Conservation (phyloP, 2,329 filamentous ascomycete species). For the Dichotomopilus funicola region DNA sequence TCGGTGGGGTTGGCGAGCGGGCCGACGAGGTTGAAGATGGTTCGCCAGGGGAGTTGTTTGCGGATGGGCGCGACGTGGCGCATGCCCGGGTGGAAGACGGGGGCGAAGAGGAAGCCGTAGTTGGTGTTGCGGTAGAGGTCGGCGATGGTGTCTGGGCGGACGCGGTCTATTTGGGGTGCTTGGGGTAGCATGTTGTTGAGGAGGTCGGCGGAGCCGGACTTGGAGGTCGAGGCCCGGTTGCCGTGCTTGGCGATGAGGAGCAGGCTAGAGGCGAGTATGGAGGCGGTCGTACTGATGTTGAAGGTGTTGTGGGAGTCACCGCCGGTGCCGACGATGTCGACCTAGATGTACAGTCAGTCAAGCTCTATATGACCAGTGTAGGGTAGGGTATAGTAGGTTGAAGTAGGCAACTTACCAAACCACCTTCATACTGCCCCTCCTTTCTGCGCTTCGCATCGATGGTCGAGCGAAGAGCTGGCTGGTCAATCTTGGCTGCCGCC, state of each 20-base stretch:
- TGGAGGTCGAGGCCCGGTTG: conserved; percentile 90
- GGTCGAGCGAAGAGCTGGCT: conserved; percentile 51
- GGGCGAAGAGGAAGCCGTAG: conserved; percentile 93
- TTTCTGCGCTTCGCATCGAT: conserved; percentile 54
- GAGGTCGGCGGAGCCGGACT: conserved; percentile 91
- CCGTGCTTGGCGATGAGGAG: conserved; percentile 91
- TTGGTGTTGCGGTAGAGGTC: conserved; percentile 73
- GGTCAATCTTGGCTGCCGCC: conserved; percentile 68
- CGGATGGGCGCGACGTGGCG: conserved; percentile 79
- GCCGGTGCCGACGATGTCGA: conserved; percentile 95
- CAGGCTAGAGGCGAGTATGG: conserved; percentile 79
- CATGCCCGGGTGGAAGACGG: conserved; percentile 95
- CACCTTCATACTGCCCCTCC: conserved; percentile 72
- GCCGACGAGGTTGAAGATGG: conserved; percentile 94
- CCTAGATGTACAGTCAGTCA: conserved; percentile 34
- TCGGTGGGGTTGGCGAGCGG: conserved; percentile 89
- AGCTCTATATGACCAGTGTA: conserved; percentile 2
- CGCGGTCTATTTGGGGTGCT: conserved; percentile 65
- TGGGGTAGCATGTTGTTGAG: conserved; percentile 67
- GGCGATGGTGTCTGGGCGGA: conserved; percentile 64
- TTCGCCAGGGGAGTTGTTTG: conserved; percentile 84
- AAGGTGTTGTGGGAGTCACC: conserved; percentile 96
- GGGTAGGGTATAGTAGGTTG: background rate
- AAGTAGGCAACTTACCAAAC: conserved; percentile 56
- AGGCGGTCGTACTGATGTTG: conserved; percentile 94